These are phyloP conservation scores for Chiua virens DNA, from an alignment of 768 basidiomycete genomes.

Conservation along the genomic window DNA sequence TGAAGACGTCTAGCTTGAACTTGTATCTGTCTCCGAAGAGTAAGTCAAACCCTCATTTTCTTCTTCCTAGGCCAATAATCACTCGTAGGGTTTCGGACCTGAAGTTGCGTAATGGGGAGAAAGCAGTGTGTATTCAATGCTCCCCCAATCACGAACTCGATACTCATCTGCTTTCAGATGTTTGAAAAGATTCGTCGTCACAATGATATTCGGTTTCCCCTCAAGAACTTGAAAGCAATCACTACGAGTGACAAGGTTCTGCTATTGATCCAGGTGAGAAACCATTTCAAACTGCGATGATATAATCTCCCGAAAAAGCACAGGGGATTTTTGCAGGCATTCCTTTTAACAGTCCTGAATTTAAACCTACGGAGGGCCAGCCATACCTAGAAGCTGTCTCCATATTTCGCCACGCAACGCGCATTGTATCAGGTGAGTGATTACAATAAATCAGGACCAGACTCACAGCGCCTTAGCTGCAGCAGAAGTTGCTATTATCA, in stretches of 20 bases:
- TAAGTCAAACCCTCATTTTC: slow-evolving; percentile 29
- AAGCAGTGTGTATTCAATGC: slow-evolving; percentile 43
- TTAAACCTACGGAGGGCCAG: slow-evolving; percentile 69
- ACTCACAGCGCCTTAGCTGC: slow-evolving; percentile 50
- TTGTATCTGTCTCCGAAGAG: slow-evolving; percentile 68
- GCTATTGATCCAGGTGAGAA: slow-evolving; percentile 70
- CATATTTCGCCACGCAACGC: slow-evolving; percentile 72
- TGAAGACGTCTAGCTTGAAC: slow-evolving; percentile 52
- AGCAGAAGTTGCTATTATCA: slow-evolving; percentile 72
- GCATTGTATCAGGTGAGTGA: slow-evolving; percentile 70
- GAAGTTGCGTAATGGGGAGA: slow-evolving; percentile 76
- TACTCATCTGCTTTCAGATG: slow-evolving; percentile 29
- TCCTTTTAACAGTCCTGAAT: slow-evolving; percentile 66
- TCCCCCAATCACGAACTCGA: background rate
- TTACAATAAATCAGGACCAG: background rate
- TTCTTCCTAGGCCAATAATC: slow-evolving; percentile 1
- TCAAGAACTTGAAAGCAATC: slow-evolving; percentile 70
- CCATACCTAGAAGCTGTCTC: slow-evolving; percentile 65
- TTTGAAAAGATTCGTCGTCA: slow-evolving; percentile 71
- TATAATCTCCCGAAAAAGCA: slow-evolving; percentile 5
- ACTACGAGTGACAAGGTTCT: slow-evolving; percentile 77
- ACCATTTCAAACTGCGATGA: background rate
- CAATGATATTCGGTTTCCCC: slow-evolving; percentile 76
- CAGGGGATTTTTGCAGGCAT: slow-evolving; percentile 76
- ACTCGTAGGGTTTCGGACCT: slow-evolving; percentile 58